These are phyloP conservation scores for Gracilaria caudata DNA, from an alignment of 23 red algal species.

Conservation along the genomic window DNA sequence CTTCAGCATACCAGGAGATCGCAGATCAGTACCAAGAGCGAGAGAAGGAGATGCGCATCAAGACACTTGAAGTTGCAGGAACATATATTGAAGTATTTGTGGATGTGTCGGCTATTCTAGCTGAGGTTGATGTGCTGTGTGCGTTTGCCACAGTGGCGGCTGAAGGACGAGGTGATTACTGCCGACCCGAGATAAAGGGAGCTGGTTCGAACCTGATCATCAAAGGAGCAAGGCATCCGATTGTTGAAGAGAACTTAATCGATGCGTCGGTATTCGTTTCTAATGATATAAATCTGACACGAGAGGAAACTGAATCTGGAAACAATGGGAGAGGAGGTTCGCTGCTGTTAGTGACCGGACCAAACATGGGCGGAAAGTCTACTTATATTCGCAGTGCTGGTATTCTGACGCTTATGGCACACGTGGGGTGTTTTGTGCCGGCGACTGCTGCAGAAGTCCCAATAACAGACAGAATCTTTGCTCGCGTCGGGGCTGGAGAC, in stretches of 20 bases:
- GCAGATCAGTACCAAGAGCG: slow-evolving; percentile 65
- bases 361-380: slow-evolving; percentile 98
- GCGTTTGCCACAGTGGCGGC: slow-evolving; percentile 81
- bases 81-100: slow-evolving; percentile 82
- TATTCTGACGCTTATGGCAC: slow-evolving; percentile 92
- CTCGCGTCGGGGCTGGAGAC: slow-evolving; percentile 92
- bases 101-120: slow-evolving; percentile 58
- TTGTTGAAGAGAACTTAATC: slow-evolving; percentile 89
- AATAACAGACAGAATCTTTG: slow-evolving; percentile 89
- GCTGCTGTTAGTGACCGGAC: slow-evolving; percentile 91
- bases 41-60: slow-evolving; percentile 70
- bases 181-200: slow-evolving; percentile 41
- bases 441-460: slow-evolving; percentile 71
- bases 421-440: slow-evolving; percentile 91
- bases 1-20: slow-evolving; percentile 61
- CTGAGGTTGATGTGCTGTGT: slow-evolving; percentile 84
- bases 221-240: slow-evolving; percentile 76
- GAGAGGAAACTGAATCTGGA: background rate
- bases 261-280: slow-evolving; percentile 80
- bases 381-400: slow-evolving; percentile 89
- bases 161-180: slow-evolving; percentile 47
- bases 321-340: slow-evolving; percentile 27
- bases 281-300: slow-evolving; percentile 79
- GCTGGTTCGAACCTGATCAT: slow-evolving; percentile 70
- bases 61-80: slow-evolving; percentile 80